A percentile compares a stretch with the other conserved stretches of the same genome.
Evolutionary conservation across 2,329 filamentous ascomycete species (phyloP).

Genomic region (Colletotrichum spinosum): DNA sequence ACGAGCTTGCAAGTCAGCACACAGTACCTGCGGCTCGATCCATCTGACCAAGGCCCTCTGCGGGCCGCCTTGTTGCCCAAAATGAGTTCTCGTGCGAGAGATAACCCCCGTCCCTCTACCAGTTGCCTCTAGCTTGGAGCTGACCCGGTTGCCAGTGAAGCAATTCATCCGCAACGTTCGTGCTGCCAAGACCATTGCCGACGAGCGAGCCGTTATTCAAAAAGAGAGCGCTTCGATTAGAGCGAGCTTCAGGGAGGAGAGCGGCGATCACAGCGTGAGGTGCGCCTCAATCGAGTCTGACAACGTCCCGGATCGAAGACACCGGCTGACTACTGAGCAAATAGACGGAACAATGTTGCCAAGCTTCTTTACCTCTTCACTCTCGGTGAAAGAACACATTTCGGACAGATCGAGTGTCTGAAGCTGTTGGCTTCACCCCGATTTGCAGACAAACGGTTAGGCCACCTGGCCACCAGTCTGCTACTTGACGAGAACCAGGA

Average conservation of each 20-base stretch:
- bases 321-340: conserved; percentile 35
- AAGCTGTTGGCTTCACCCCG: conserved; percentile 96
- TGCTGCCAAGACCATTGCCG: conserved; percentile 97
- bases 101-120: conserved; percentile 21
- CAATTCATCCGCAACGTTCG: conserved; percentile 99
- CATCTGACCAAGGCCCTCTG: conserved; percentile 34
- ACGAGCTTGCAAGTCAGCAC: conserved; percentile 13
- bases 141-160: conserved; percentile 75
- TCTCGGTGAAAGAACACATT: conserved; percentile 95
- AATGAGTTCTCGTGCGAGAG: conserved; percentile 54
- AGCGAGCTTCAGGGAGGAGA: conserved; percentile 97
- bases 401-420: conserved; percentile 98
- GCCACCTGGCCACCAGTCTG: conserved; percentile 95
- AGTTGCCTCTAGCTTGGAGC: conserved; percentile 14
- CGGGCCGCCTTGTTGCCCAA: conserved; percentile 40
- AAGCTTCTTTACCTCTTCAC: conserved; percentile 99
- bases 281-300: conserved; percentile 57
- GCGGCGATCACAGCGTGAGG: conserved; percentile 90
- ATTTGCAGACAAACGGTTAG: conserved; percentile 96
- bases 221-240: conserved; percentile 98
- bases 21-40: conserved; percentile 11
- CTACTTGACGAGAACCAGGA: conserved; percentile 98
- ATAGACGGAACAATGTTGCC: conserved; percentile 96
- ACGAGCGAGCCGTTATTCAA: conserved; percentile 97
- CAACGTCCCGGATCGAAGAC: conserved; percentile 12